A percentile compares a stretch with the other conserved stretches of the same genome.
Evolutionary conservation across 176 grass and related monocot species (phyloP).

Genomic region (Ensete ventricosum): DNA sequence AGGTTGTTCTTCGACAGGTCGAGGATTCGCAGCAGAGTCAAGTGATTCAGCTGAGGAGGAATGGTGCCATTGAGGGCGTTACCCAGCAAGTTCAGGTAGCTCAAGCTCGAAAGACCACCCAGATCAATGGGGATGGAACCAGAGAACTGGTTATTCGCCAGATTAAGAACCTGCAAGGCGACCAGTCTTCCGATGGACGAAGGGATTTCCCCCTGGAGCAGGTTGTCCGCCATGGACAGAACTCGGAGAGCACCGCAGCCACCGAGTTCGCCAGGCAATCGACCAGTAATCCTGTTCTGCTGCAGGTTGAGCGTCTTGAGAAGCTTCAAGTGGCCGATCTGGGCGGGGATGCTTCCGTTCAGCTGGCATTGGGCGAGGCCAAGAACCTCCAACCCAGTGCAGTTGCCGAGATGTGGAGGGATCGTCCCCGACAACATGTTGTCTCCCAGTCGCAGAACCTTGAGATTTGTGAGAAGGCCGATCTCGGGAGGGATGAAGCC

Average conservation of each 20-base stretch:
- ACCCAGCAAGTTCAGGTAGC: conserved; percentile 72
- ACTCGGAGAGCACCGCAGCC: conserved; percentile 34
- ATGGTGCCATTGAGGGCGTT: conserved; percentile 55
- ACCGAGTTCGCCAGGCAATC: conserved; percentile 43
- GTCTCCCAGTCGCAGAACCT: conserved; percentile 61
- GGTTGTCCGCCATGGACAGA: conserved; percentile 49
- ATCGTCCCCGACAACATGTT: conserved; percentile 67
- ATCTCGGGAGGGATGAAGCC: conserved; percentile 59
- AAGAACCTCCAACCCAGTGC: conserved; percentile 48
- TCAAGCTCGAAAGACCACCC: conserved; percentile 38
- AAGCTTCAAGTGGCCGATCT: conserved; percentile 49
- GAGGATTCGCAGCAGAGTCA: conserved; percentile 50
- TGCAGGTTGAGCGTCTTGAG: conserved; percentile 46
- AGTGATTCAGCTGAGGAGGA: conserved; percentile 48
- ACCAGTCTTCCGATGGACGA: conserved; percentile 39
- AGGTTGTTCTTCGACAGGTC: conserved; percentile 75
- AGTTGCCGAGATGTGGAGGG: conserved; percentile 52
- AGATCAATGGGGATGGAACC: conserved; percentile 44
- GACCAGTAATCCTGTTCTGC: conserved; percentile 57
- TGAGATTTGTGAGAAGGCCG: conserved; percentile 59
- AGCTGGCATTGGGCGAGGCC: conserved; percentile 62
- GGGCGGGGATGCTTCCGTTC: conserved; percentile 44
- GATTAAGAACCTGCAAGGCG: conserved; percentile 48
- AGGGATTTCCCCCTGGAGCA: conserved; percentile 46
- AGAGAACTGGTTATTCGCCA: conserved; percentile 52